These are phyloP conservation scores for Quercus cerris DNA, from an alignment of 306 rosid species.

Conservation along the genomic window DNA sequence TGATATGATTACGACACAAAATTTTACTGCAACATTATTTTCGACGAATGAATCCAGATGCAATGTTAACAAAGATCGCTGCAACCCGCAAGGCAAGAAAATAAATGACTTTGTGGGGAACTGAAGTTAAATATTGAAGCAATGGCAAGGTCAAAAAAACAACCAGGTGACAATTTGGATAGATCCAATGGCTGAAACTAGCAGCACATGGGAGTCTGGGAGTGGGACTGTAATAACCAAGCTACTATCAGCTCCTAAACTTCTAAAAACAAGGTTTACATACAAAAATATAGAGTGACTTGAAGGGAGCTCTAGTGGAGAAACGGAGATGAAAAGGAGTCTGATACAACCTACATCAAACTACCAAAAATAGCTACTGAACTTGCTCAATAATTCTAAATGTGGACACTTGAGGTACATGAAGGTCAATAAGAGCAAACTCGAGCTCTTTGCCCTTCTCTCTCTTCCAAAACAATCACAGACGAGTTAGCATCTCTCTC, in stretches of 20 bases:
- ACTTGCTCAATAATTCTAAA: neutral
- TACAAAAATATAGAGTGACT: neutral
- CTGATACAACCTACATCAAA: neutral
- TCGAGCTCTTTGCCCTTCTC: slow-evolving; percentile 70
- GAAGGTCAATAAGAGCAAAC: slow-evolving; percentile 53
- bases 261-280: neutral
- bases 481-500: slow-evolving; percentile 58
- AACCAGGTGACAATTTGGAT: neutral
- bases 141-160: neutral
- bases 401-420: neutral
- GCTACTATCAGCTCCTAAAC: neutral
- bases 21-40: neutral
- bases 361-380: neutral
- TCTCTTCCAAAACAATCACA: slow-evolving; percentile 41
- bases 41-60: neutral
- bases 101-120: no score
- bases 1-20: neutral
- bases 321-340: no score
- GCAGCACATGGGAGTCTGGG: neutral
- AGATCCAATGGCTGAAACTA: neutral
- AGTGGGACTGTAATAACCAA: neutral
- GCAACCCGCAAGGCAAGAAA: neutral
- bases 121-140: no score
- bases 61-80: neutral
- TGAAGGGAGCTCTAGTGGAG: neutral